Evolutionary conservation across 306 rosid genomes (phyloP).

Genomic region (Pterocarpus santalinus): DNA sequence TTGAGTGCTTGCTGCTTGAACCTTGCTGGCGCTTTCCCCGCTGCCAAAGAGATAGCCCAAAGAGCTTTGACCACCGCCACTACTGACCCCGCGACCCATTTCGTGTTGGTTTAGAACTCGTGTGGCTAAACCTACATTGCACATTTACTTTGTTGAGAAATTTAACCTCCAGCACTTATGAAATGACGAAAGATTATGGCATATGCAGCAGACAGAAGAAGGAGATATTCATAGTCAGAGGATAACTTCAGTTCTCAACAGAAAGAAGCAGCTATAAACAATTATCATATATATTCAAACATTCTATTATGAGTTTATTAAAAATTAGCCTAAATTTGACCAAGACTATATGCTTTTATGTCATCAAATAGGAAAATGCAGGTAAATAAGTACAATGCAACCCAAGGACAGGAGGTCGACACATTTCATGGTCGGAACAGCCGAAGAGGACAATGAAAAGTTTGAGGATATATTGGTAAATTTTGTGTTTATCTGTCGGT

Average conservation of each 20-base stretch:
- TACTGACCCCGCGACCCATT: conserved; percentile 89
- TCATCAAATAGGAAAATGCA: too few species aligned
- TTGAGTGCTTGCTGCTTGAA: conserved; percentile 46
- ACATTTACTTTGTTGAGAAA: conserved; percentile 23
- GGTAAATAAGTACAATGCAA: too few species aligned
- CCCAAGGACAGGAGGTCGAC: not conserved
- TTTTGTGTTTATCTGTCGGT: not conserved
- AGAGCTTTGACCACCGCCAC: conserved; percentile 89
- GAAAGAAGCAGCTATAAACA: too few species aligned
- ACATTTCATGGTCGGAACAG: not conserved
- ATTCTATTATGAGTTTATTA: too few species aligned
- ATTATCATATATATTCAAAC: too few species aligned
- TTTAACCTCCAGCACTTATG: not conserved
- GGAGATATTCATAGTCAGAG: too few species aligned
- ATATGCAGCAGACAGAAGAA: not conserved
- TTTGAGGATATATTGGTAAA: not conserved
- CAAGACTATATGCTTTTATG: too few species aligned
- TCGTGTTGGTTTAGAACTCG: conserved; percentile 26
- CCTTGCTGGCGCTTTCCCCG: conserved; percentile 20
- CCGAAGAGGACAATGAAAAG: conserved; percentile 4
- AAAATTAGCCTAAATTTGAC: too few species aligned
- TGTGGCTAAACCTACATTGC: conserved; percentile 43
- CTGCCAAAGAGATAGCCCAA: not conserved
- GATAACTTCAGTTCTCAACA: too few species aligned
- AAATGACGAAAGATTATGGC: not conserved